These are phyloP conservation scores for barley (Hordeum vulgare) DNA, from an alignment of 176 grass and related monocot species.

Conservation along the genomic window MorexV3_pseudomolecules_assembly NC_058520.1:24692778-24693277, in stretches of 20 bases:
- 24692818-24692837: not conserved
- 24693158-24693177: not conserved
- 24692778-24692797: constrained; percentile 7
- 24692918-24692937: not conserved
- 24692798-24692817: constrained; percentile 12
- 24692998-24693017: not conserved
- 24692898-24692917: not conserved
- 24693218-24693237: not conserved
- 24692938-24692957: not conserved
- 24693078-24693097: not conserved
- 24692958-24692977: constrained; percentile 3
- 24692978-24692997: not conserved
- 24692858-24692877: not conserved
- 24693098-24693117: no score
- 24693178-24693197: not conserved
- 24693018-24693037: not conserved
- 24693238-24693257: no score
- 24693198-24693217: not conserved
- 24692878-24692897: not conserved
- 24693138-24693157: no score
- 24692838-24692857: not conserved
- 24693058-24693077: not conserved
- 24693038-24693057: not conserved
- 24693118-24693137: no score
- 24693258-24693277: no score